Percentiles rank a stretch among this genome's conserved stretches.
Conservation (phyloP, 1,139 yeast species). For the Candida dubliniensis region DNA sequence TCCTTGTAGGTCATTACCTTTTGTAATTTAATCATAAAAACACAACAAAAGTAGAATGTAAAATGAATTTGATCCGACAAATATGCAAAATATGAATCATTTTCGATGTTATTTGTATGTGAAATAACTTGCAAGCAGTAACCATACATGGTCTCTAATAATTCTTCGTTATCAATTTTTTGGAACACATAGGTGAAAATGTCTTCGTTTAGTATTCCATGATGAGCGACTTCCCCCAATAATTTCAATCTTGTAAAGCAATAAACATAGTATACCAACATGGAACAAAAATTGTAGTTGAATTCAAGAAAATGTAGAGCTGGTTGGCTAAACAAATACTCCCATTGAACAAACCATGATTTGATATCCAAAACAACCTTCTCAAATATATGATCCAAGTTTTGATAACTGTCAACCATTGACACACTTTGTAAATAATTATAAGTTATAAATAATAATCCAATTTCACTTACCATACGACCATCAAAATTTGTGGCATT, state of each 20-base stretch:
- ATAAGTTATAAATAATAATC: conserved; percentile 61
- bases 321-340: conserved; percentile 67
- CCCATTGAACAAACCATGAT: conserved; percentile 73
- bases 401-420: conserved; percentile 1
- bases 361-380: conserved; percentile 40
- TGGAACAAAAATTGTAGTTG: conserved; percentile 64
- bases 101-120: conserved; percentile 41
- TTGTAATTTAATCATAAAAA: conserved; percentile 39
- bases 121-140: conserved; percentile 21
- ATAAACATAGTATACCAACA: conserved; percentile 44
- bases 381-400: conserved; percentile 21
- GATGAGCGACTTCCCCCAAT: neutral
- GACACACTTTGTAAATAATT: conserved; percentile 48
- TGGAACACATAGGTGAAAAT: neutral
- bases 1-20: conserved; percentile 8
- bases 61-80: conserved; percentile 69
- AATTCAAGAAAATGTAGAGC: conserved; percentile 76
- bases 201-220: neutral
- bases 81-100: conserved; percentile 65
- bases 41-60: conserved; percentile 51
- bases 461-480: conserved; percentile 78
- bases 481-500: conserved; percentile 81
- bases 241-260: conserved; percentile 23
- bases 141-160: conserved; percentile 17
- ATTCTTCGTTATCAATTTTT: neutral